Conservation (phyloP, 768 basidiomycete genomes). For the Amanita inopinata region DNA sequence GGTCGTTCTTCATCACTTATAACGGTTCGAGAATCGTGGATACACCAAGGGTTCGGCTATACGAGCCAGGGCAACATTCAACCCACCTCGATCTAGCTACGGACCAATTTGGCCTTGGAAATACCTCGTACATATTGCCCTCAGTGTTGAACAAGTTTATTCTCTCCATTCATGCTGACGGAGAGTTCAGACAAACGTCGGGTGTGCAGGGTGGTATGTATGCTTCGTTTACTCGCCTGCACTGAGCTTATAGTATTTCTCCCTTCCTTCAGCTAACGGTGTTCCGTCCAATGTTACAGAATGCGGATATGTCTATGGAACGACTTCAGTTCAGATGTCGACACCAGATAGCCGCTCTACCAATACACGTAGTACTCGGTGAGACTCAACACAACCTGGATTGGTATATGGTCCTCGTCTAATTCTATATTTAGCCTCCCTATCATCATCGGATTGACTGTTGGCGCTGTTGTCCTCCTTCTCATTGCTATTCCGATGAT, state of each 20-base stretch:
- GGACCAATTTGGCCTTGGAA: slow-evolving; percentile 20
- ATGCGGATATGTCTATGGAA: too few species aligned
- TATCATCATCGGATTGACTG: slow-evolving; percentile 35
- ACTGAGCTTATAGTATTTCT: background rate
- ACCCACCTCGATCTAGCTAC: slow-evolving; percentile 18
- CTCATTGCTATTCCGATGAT: slow-evolving; percentile 30
- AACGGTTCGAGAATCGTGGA: slow-evolving; percentile 20
- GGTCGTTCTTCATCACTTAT: slow-evolving; percentile 35
- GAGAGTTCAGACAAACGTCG: background rate
- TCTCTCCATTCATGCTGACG: background rate
- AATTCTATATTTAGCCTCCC: background rate
- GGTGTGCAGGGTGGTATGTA: background rate
- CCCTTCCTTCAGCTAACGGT: too few species aligned
- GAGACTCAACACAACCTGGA: background rate
- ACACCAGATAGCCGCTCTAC: slow-evolving; percentile 1
- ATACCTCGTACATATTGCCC: slow-evolving; percentile 32
- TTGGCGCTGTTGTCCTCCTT: slow-evolving; percentile 30
- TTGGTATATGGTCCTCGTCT: background rate
- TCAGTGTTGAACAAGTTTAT: background rate
- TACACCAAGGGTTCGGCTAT: slow-evolving; percentile 29
- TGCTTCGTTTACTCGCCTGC: too few species aligned
- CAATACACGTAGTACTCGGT: background rate
- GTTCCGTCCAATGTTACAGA: too few species aligned
- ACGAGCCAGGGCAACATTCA: slow-evolving; percentile 25
- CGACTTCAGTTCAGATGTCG: background rate